Conservation (phyloP, 2,329 filamentous ascomycete species). For the Xylaria sp. region DNA sequence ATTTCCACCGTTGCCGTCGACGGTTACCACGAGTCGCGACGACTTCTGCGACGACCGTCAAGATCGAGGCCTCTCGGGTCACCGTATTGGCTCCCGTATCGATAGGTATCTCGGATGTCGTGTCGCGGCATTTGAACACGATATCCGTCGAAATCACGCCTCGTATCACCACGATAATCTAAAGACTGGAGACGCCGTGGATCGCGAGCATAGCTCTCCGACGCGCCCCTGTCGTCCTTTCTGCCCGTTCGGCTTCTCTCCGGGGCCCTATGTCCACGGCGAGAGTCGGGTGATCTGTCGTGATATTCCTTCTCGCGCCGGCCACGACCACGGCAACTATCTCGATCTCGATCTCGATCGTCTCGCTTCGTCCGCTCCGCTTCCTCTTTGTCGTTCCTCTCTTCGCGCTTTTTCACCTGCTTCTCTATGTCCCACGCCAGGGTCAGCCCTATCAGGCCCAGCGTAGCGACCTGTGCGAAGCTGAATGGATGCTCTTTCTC, state of each 20-base stretch:
- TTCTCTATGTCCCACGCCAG: conserved; percentile 56
- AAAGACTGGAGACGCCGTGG: conserved; percentile 27
- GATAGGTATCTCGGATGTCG: conserved; percentile 28
- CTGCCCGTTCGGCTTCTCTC: neutral
- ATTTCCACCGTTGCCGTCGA: neutral
- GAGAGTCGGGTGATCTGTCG: conserved; percentile 17
- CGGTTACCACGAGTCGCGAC: conserved; percentile 43
- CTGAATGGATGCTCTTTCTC: conserved; percentile 56
- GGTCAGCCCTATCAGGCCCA: conserved; percentile 49
- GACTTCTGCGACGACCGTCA: conserved; percentile 35
- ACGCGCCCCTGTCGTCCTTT: neutral
- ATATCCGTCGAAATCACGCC: conserved; percentile 37
- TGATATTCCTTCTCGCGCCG: conserved; percentile 33
- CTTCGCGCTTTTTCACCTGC: conserved; percentile 50
- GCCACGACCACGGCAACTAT: conserved; percentile 25
- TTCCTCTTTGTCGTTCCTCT: conserved; percentile 46
- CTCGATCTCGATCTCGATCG: conserved; percentile 30
- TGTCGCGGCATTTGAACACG: conserved; percentile 33
- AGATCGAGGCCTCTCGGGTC: conserved; percentile 29
- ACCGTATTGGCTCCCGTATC: conserved; percentile 36
- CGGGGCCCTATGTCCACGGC: conserved; percentile 3
- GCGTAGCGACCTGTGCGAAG: conserved; percentile 50
- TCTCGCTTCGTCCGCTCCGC: conserved; percentile 40
- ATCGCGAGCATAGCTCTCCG: conserved; percentile 10
- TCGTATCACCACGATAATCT: conserved; percentile 19